A percentile compares a stretch with the other conserved stretches of the same genome.
phyloP scores from a whole-genome alignment of 257 asterid species.

The Coffea eugenioides region DNA sequence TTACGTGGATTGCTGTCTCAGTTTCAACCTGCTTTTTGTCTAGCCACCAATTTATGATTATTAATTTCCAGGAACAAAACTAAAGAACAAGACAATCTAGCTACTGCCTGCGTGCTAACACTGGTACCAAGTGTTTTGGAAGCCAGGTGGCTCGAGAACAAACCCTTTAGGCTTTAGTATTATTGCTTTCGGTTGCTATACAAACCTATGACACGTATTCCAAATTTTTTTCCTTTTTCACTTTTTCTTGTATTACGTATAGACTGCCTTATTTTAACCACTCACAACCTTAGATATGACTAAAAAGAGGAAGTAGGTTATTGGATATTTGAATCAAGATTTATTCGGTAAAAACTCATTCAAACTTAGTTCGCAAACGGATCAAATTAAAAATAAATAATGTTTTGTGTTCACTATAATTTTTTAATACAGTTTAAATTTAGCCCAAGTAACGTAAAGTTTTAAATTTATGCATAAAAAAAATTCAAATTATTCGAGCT shows the following conservation, averaged over 20 bases:
- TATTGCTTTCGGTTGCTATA: neutral
- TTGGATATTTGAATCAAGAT: too few relatives aligned
- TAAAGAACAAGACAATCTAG: neutral
- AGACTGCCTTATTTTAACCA: too few relatives aligned
- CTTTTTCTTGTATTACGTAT: neutral
- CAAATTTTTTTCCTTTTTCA: neutral
- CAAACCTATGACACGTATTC: neutral
- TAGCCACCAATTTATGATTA: neutral
- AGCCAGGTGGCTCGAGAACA: slow-evolving; percentile 8
- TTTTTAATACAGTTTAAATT: too few relatives aligned
- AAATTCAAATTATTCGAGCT: too few relatives aligned
- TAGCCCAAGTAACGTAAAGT: too few relatives aligned
- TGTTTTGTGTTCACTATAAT: too few relatives aligned
- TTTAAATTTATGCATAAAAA: too few relatives aligned
- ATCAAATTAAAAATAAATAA: too few relatives aligned
- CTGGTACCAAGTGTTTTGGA: neutral
- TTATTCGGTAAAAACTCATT: too few relatives aligned
- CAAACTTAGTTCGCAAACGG: too few relatives aligned
- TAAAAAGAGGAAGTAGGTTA: too few relatives aligned
- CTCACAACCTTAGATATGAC: neutral
- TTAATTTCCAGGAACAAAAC: neutral
- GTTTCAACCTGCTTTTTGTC: neutral
- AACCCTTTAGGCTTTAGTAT: neutral
- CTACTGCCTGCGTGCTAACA: neutral
- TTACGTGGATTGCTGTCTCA: neutral